Percentiles rank a stretch among this genome's conserved stretches.
Evolutionary conservation across 2,329 filamentous ascomycete species (phyloP).

Genomic region (Pseudogymnoascus sp.): DNA sequence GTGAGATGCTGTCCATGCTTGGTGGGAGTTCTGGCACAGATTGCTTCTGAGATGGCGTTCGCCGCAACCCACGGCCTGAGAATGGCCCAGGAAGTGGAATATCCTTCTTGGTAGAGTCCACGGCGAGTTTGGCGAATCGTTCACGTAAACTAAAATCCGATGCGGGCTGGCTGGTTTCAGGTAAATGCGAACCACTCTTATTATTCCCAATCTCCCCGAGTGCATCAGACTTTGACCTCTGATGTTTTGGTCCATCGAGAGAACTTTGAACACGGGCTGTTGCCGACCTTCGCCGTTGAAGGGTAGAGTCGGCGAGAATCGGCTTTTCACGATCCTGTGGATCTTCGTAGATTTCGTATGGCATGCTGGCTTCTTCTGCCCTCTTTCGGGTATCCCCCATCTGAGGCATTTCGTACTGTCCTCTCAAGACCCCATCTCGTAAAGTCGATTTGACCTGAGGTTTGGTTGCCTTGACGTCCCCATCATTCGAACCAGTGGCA

Average conservation of each 20-base stretch:
- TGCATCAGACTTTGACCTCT: constrained; percentile 1
- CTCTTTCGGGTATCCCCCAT: not conserved
- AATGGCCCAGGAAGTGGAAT: not conserved
- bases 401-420: not conserved
- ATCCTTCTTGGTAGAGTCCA: not conserved
- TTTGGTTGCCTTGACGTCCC: not conserved
- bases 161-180: not conserved
- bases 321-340: not conserved
- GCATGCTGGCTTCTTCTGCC: not conserved
- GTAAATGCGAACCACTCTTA: not conserved
- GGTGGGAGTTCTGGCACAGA: not conserved
- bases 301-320: not conserved
- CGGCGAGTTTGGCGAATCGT: constrained; percentile 2
- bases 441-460: not conserved
- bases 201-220: not conserved
- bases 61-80: not conserved
- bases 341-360: constrained; percentile 5
- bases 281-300: not conserved
- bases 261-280: not conserved
- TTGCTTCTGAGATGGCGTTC: constrained; percentile 2
- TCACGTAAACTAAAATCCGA: constrained; percentile 3
- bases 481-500: not conserved
- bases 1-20: not conserved
- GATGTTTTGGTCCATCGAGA: not conserved
- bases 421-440: not conserved